Evolutionary conservation across 73 alveolate genomes (phyloP), one percentile per base, ranked within the genome.

Genomic region (Paramecium caudatum): DNA sequence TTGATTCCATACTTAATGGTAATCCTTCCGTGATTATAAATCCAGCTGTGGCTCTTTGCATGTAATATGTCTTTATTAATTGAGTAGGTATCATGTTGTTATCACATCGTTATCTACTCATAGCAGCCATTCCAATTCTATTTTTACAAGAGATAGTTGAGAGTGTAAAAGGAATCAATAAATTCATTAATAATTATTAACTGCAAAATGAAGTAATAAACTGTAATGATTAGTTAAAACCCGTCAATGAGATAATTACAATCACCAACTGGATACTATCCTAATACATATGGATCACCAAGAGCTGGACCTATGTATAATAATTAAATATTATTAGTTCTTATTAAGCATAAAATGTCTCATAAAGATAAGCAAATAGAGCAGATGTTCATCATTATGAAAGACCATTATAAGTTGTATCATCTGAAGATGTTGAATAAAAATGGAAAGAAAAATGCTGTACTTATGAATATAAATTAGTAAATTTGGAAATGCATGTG

Each of bases 381-480:
- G 80, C 80, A 55, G 83, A 65, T 12, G 83, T 65, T 33, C 83
- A 65, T 65, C 83, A 65, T 65, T 65, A 25, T 65, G 83, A 65
- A n/a, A 65, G 83, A 36, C 83, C 83, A 0, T 49, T 65, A 12
- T 36, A 65, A 65, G 83, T 65, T 3, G 83, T 65, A 7, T 43
- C 83, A 32, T 33, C 16, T 1, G 83, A 65, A 15, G 83, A 65
- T 10, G 34, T 65, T 30, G 83, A 65, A 12, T 65, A 30, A 65
- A 65, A 65, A 33, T 65, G 83, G 83, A 65, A 65, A 43, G 80
- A 55, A 43, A 55, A 55, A 23, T 55, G 80, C 80, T 55, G 80
- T 55, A 55, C 12, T 27, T 25, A 55, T 19, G 7, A 55, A 25
- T 55, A 9, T 12, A 5, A 19, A 27, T 10, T 65, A 65, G 83